Conservation (phyloP, 2,329 filamentous ascomycete genomes). For the Xylaria sp. region DNA sequence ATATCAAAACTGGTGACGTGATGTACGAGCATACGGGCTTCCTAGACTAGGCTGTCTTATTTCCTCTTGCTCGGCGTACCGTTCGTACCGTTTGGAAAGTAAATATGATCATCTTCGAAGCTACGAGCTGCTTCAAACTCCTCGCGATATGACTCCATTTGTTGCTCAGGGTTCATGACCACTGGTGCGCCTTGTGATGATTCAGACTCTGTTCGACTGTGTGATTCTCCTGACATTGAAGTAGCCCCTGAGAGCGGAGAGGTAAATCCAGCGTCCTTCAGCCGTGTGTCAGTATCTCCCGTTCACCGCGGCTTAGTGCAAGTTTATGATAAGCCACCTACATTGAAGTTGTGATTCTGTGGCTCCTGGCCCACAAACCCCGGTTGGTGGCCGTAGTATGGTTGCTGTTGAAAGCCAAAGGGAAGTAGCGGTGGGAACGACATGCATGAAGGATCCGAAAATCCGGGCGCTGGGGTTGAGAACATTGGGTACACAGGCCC, state of each 20-base stretch:
- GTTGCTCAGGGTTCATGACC: neutral
- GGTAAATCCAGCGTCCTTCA: neutral
- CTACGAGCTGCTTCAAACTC: neutral
- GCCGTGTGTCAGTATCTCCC: neutral
- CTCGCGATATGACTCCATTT: neutral
- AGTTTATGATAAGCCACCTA: neutral
- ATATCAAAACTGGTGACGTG: too few species aligned
- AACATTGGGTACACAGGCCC: neutral
- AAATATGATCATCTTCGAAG: neutral
- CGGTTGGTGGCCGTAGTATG: neutral
- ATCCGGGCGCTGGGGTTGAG: neutral
- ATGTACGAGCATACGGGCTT: too few species aligned
- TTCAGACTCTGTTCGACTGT: neutral
- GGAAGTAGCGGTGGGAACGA: neutral
- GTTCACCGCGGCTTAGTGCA: neutral
- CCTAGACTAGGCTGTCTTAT: neutral
- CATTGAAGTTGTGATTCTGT: neutral
- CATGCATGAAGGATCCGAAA: neutral
- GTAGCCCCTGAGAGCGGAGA: neutral
- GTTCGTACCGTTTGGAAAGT: neutral
- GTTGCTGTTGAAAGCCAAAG: neutral
- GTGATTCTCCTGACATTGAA: neutral
- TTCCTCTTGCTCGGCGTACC: neutral
- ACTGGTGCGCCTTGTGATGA: neutral
- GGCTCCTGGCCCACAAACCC: neutral